A percentile compares a stretch with the other conserved stretches of the same genome.
These are phyloP conservation scores for Hibiscus mutabilis DNA, from an alignment of 345 rosid species.

Conservation along the genomic window DNA sequence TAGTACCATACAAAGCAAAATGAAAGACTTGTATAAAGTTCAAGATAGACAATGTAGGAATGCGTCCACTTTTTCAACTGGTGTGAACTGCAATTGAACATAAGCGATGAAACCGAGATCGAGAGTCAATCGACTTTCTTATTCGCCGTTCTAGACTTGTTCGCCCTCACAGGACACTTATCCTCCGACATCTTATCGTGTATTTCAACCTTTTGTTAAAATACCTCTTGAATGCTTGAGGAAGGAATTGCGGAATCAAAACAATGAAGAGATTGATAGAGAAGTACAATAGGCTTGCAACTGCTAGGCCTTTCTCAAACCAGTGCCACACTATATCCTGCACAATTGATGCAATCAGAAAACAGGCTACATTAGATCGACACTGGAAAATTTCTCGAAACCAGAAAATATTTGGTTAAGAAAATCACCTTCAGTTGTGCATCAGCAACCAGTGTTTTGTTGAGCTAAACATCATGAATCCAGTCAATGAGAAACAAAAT, in stretches of 20 bases:
- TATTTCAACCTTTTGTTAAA: conserved; percentile 51
- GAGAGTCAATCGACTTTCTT: not conserved
- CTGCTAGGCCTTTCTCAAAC: conserved; percentile 66
- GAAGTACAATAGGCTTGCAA: conserved; percentile 50
- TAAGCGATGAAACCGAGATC: too few species aligned
- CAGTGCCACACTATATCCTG: conserved; percentile 18
- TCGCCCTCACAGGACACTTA: not conserved
- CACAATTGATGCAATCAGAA: not conserved
- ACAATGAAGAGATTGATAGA: conserved; percentile 61
- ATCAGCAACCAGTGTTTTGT: conserved; percentile 44
- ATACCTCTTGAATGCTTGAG: conserved; percentile 70
- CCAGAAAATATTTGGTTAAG: not conserved
- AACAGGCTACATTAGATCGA: not conserved
- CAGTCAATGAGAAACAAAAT: conserved; percentile 62
- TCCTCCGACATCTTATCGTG: conserved; percentile 6
- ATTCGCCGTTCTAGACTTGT: not conserved
- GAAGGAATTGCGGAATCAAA: conserved; percentile 74
- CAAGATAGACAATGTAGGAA: too few species aligned
- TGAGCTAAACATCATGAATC: conserved; percentile 64
- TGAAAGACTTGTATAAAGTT: too few species aligned
- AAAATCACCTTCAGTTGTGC: conserved; percentile 40
- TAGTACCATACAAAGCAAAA: too few species aligned
- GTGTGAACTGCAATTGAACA: too few species aligned
- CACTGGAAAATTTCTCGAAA: not conserved
- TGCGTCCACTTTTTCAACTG: too few species aligned